Evolutionary conservation across 352 stramenopile genomes (phyloP).

Genomic region (Phytophthora uliginosa): DNA sequence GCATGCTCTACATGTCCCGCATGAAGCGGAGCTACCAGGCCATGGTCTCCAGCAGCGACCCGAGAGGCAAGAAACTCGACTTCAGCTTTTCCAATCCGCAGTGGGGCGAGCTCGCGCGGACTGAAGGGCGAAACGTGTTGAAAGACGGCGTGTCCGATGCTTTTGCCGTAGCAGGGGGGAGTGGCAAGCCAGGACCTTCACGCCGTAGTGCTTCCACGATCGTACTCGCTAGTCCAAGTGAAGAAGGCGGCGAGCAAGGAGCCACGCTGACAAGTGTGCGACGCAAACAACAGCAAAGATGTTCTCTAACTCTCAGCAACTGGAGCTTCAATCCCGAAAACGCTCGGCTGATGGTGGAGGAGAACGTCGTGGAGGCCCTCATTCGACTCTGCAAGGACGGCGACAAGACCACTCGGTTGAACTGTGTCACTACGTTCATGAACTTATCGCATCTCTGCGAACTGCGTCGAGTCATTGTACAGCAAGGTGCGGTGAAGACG

Average conservation of each 20-base stretch:
- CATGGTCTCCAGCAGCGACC: constrained; percentile 35
- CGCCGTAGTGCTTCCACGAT: constrained; percentile 15
- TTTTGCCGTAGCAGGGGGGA: constrained; percentile 26
- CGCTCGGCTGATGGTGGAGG: constrained; percentile 86
- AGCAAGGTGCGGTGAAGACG: constrained; percentile 80
- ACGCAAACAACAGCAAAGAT: constrained; percentile 68
- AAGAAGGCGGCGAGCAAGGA: constrained; percentile 15
- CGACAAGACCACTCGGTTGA: constrained; percentile 63
- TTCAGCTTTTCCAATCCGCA: constrained; percentile 17
- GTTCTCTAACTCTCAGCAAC: constrained; percentile 87
- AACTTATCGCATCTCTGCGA: constrained; percentile 84
- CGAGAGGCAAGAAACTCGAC: constrained; percentile 22
- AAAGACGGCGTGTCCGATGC: constrained; percentile 71
- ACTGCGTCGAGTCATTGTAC: constrained; percentile 65
- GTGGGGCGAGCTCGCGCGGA: constrained; percentile 27
- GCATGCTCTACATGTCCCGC: constrained; percentile 90
- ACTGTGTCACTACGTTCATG: constrained; percentile 90
- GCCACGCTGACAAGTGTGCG: constrained; percentile 27
- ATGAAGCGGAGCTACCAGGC: constrained; percentile 82
- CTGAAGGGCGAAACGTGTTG: constrained; percentile 37
- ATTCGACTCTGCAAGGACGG: constrained; percentile 78
- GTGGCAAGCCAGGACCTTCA: constrained; percentile 5
- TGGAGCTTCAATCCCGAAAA: constrained; percentile 92
- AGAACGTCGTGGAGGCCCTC: constrained; percentile 89
- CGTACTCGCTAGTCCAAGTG: constrained; percentile 7